Conservation (phyloP, 441 rosid species). For the Theobroma grandiflorum region DNA sequence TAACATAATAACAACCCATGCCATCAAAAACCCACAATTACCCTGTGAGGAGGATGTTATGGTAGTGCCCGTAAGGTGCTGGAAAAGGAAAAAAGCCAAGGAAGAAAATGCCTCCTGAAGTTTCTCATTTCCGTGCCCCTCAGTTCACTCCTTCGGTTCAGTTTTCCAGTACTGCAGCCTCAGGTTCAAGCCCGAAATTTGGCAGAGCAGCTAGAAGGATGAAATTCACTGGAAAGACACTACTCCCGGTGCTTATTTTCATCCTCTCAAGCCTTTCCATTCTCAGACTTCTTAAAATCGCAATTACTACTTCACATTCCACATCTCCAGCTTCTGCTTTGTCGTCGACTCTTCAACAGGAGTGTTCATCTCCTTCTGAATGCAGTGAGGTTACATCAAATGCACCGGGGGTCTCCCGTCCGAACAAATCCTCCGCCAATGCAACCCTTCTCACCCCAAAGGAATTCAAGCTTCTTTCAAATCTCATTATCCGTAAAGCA, state of each 20-base stretch:
- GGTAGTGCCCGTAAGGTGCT: constrained; percentile 21
- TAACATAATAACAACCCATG: constrained; percentile 21
- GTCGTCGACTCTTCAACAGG: constrained; percentile 41
- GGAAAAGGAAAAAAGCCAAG: constrained; percentile 18
- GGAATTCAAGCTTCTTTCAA: constrained; percentile 66
- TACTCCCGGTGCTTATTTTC: constrained; percentile 68
- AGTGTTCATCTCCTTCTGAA: constrained; percentile 34
- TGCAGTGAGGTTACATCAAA: constrained; percentile 36
- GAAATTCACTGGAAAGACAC: constrained; percentile 60
- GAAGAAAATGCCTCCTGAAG: constrained; percentile 81
- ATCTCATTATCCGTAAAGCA: constrained; percentile 49
- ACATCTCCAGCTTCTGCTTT: constrained; percentile 43
- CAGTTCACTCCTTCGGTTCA: constrained; percentile 51
- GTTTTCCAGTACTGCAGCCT: constrained; percentile 54
- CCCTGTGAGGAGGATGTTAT: constrained; percentile 36
- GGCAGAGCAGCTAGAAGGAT: constrained; percentile 48
- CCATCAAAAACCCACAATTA: constrained; percentile 22
- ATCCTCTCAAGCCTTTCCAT: constrained; percentile 65
- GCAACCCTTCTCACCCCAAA: constrained; percentile 51
- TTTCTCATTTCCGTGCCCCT: constrained; percentile 43
- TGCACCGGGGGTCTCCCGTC: constrained; percentile 17
- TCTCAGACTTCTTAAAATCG: constrained; percentile 62
- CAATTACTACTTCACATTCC: constrained; percentile 52
- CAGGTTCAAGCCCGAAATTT: constrained; percentile 40
- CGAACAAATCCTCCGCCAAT: constrained; percentile 24